Evolutionary conservation across 2,329 filamentous ascomycete genomes (phyloP).

Genomic region (Sordariomycetes sp.): DNA sequence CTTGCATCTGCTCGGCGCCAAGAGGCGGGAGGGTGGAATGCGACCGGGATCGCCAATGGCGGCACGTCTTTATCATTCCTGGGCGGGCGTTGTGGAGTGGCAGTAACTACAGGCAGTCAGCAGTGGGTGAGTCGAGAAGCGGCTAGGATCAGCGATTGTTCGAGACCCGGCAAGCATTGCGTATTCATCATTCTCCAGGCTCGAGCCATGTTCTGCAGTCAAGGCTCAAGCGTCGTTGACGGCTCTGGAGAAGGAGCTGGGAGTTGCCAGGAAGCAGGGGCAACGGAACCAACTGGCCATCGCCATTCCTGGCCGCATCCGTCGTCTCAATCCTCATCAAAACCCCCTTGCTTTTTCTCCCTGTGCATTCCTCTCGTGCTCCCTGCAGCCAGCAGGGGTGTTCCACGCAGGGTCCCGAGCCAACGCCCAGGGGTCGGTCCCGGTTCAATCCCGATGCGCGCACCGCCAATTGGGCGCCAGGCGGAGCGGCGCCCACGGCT

Average conservation of each 20-base stretch:
- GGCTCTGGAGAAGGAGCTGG: too few relatives aligned
- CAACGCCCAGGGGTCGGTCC: not conserved
- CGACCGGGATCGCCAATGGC: not conserved
- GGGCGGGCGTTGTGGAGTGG: too few relatives aligned
- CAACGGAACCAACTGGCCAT: too few relatives aligned
- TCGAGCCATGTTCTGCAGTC: too few relatives aligned
- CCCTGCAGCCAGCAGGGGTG: not conserved
- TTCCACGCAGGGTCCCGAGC: not conserved
- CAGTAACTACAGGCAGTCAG: too few relatives aligned
- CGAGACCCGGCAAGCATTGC: too few relatives aligned
- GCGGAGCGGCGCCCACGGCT: not conserved
- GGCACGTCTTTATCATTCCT: not conserved
- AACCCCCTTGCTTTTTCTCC: not conserved
- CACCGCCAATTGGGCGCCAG: not conserved
- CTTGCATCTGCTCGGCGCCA: not conserved
- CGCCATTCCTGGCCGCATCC: too few relatives aligned
- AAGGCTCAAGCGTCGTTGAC: too few relatives aligned
- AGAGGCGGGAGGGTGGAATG: not conserved
- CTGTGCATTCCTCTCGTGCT: not conserved
- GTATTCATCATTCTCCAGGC: too few relatives aligned
- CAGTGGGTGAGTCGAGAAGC: too few relatives aligned
- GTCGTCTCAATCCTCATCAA: not conserved
- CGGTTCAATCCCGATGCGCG: not conserved
- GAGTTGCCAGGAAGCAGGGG: too few relatives aligned
- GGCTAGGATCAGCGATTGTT: too few relatives aligned